Percentiles rank a stretch among this genome's conserved stretches.
Conservation (phyloP, 208 protist species). For the Trypanosoma congolense region DNA sequence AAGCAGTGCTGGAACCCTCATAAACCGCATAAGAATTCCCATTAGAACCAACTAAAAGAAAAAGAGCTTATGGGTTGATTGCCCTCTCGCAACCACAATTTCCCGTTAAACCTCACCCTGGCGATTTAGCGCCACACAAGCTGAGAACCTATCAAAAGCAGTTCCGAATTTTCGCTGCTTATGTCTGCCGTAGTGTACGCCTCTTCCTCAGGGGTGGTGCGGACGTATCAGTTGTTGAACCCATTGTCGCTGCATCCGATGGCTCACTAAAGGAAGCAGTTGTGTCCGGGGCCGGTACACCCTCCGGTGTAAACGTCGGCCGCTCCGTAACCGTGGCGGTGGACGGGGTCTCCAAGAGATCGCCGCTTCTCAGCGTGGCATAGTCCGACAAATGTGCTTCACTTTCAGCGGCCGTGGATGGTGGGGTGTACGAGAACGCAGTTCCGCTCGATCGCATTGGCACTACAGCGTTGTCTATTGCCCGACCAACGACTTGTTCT, state of each 20-base stretch:
- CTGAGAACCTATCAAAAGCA: too few relatives aligned
- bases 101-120: too few relatives aligned
- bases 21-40: too few relatives aligned
- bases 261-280: not conserved
- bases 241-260: slow-evolving; percentile 5
- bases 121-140: too few relatives aligned
- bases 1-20: too few relatives aligned
- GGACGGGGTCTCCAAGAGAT: not conserved
- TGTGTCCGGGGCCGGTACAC: not conserved
- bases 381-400: slow-evolving; percentile 10
- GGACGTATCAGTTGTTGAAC: not conserved
- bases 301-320: not conserved
- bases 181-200: slow-evolving; percentile 76
- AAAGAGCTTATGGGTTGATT: too few relatives aligned
- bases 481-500: slow-evolving; percentile 23
- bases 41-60: too few relatives aligned
- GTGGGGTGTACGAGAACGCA: not conserved
- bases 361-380: not conserved
- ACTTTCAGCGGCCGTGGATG: slow-evolving; percentile 5
- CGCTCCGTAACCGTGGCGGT: slow-evolving; percentile 6
- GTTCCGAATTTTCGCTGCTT: too few relatives aligned
- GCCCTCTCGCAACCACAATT: too few relatives aligned
- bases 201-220: slow-evolving; percentile 72
- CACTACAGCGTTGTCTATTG: slow-evolving; percentile 7
- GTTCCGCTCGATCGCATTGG: slow-evolving; percentile 14